Conservation (phyloP, 2,329 filamentous ascomycete species). For the Xylaria hypoxylon region DNA sequence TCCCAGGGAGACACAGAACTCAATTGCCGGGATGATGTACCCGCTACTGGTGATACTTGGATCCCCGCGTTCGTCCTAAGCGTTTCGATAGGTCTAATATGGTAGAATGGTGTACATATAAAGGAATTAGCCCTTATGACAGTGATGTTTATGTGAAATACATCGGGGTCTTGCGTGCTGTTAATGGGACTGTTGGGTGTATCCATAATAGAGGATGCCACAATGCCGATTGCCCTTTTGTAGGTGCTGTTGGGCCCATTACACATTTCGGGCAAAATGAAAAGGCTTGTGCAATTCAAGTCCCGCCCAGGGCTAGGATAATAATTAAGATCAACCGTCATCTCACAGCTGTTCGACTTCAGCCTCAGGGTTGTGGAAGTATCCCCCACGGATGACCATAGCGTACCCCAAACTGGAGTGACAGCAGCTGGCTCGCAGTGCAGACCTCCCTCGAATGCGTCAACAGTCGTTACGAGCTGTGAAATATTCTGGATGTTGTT, state of each 20-base stretch:
- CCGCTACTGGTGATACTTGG: not conserved
- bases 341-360: not conserved
- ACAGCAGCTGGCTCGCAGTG: constrained; percentile 9
- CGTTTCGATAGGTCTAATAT: constrained; percentile 3
- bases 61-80: not conserved
- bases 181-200: not conserved
- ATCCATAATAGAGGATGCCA: not conserved
- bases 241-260: not conserved
- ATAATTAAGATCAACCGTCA: not conserved
- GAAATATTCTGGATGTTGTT: not conserved
- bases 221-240: constrained; percentile 7
- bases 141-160: not conserved
- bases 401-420: not conserved
- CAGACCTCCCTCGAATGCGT: constrained; percentile 3
- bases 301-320: too few relatives aligned
- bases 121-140: constrained; percentile 1
- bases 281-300: too few relatives aligned
- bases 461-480: constrained; percentile 1
- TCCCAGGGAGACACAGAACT: constrained; percentile 12
- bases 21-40: not conserved
- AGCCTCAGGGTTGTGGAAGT: constrained; percentile 1
- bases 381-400: too few relatives aligned
- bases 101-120: constrained; percentile 8
- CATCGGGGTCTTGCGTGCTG: too few relatives aligned
- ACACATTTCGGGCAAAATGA: too few relatives aligned